phyloP scores from a whole-genome alignment of 2,329 filamentous ascomycete genomes.

The Colletotrichum cuscutae region DNA sequence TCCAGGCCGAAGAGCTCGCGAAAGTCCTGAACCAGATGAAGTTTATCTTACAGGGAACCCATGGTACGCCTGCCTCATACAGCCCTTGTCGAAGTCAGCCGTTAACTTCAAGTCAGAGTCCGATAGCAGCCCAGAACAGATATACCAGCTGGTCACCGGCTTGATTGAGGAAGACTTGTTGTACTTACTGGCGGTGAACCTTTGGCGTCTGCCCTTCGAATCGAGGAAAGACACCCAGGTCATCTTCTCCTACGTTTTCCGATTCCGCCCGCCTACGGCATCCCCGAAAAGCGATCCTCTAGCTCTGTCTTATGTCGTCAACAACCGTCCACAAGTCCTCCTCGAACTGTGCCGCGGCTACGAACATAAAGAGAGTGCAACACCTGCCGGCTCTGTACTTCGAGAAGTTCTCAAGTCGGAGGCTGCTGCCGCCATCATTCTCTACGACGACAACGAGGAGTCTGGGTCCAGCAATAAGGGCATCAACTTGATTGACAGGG shows the following conservation, averaged over 20 bases:
- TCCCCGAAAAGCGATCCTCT: conserved; percentile 79
- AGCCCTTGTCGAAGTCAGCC: background rate
- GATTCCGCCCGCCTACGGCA: conserved; percentile 79
- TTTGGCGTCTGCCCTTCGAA: conserved; percentile 92
- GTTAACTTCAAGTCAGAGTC: conserved; percentile 67
- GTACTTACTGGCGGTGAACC: conserved; percentile 81
- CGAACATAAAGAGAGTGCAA: conserved; percentile 89
- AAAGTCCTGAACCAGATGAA: conserved; percentile 93
- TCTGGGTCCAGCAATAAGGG: conserved; percentile 79
- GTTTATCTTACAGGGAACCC: conserved; percentile 89
- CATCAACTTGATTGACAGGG: conserved; percentile 80
- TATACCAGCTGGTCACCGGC: conserved; percentile 84
- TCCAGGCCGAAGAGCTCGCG: conserved; percentile 85
- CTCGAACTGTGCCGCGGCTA: conserved; percentile 91
- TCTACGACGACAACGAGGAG: conserved; percentile 88
- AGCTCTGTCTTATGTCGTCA: conserved; percentile 88
- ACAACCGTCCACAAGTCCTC: conserved; percentile 86
- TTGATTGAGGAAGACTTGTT: conserved; percentile 92
- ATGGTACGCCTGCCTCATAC: conserved; percentile 65
- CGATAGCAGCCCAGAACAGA: conserved; percentile 87
- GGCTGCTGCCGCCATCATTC: conserved; percentile 86
- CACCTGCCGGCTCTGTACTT: conserved; percentile 88
- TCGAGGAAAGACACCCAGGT: conserved; percentile 95
- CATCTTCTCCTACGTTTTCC: conserved; percentile 94
- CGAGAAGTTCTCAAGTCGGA: conserved; percentile 91